Evolutionary conservation across 2,329 filamentous ascomycete genomes (phyloP), one percentile per base, ranked within the genome.

Genomic region (Diaporthe vaccinii): DNA sequence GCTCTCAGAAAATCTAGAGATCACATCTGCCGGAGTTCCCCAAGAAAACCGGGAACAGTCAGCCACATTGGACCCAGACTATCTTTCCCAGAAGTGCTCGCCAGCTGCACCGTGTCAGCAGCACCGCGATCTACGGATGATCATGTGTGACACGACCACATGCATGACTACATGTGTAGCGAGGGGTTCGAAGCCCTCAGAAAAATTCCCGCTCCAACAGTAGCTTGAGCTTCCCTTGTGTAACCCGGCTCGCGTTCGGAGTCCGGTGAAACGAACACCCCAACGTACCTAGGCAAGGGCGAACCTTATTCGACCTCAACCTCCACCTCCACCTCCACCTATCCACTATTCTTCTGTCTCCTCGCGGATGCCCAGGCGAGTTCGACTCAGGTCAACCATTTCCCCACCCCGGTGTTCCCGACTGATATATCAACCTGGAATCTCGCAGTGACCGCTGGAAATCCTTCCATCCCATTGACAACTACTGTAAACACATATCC

Each of bases 241-340:
- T 39, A 53, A 55, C 65, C 65, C 17, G 14, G 49, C 46, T 49
- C 15, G 65, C 49, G 22, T 69, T 69, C 65, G 65, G 65, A 69
- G 65, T 69, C 65, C 49, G 65, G 65, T 28, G 20, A 41, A 28
- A 69, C 49, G 2, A 41, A 8, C 46, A 17, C n/a, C 31, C 65
- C 46, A 55, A 31, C 65, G 22, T 20, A 25, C 31, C 14, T 34
- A 39, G 41, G n/a, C 15, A 39, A 39, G 46, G 49, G 22, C 31
- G 36, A 55, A 69, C 49, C 46, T 55, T 73, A 73, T 41, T 51
- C 46, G 57, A 59, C 55, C n/a, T 62, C 28, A 59, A 71, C 53
- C 20, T 39, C 31, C 12, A 71, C 68, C 20, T 39, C 31, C 12
- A 71, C 68, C 41, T 41, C 25, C 55, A 14, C 28, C 36, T 39